A percentile compares a stretch with the other conserved stretches of the same genome.
Conservation (phyloP, 1,284 basidiomycete genomes). For the Sanghuangporus baumii region DNA sequence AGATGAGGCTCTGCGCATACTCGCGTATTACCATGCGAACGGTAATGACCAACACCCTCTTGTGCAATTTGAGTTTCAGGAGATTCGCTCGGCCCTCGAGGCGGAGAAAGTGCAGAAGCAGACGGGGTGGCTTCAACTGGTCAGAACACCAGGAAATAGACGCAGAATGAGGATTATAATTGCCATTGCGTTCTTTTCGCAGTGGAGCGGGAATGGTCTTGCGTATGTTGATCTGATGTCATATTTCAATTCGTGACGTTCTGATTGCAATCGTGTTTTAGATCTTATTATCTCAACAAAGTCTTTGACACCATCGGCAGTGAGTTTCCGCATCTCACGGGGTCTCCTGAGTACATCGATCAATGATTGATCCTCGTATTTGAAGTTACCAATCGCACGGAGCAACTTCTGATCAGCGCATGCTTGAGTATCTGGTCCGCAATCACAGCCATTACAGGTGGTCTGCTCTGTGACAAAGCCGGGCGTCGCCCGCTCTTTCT, state of each 20-base stretch:
- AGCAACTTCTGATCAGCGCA: conserved; percentile 35
- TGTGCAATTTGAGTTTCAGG: conserved; percentile 26
- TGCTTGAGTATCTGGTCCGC: conserved; percentile 52
- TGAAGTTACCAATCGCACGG: conserved; percentile 12
- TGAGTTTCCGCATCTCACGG: conserved; percentile 13
- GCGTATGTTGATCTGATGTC: conserved; percentile 1
- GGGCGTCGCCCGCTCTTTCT: conserved; percentile 54
- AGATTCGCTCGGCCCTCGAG: conserved; percentile 26
- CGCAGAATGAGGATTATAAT: conserved; percentile 25
- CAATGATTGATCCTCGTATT: neutral
- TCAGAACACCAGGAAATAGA: conserved; percentile 29
- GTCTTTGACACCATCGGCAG: conserved; percentile 46
- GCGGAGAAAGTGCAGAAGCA: conserved; percentile 20
- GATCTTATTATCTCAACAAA: conserved; percentile 42
- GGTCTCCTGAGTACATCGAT: neutral
- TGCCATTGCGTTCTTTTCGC: conserved; percentile 28
- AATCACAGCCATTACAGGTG: conserved; percentile 41
- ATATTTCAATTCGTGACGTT: neutral
- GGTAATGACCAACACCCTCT: conserved; percentile 25
- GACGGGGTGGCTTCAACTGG: conserved; percentile 24
- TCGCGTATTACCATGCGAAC: conserved; percentile 25
- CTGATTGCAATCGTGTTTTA: conserved; percentile 9
- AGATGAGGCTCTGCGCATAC: conserved; percentile 20
- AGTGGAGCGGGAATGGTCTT: conserved; percentile 25
- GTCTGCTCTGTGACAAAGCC: conserved; percentile 42